phyloP scores from a whole-genome alignment of 129 eudicot species.

The Logfia minima region DNA sequence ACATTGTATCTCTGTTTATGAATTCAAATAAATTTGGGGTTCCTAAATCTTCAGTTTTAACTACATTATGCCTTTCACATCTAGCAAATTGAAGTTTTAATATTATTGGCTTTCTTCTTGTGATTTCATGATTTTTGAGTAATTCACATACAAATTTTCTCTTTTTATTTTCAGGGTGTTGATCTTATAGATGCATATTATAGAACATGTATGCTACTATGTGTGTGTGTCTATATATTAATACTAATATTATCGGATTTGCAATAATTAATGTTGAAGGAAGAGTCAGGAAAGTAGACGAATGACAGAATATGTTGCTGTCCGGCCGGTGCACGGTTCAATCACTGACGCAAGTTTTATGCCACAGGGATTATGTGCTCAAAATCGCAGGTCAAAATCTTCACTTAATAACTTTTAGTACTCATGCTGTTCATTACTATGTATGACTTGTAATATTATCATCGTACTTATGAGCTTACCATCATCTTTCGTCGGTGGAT shows the following conservation, averaged over 20 bases:
- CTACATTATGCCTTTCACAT: not conserved
- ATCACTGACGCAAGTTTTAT: slow-evolving; percentile 25
- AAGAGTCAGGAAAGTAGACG: slow-evolving; percentile 16
- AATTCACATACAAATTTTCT: too few species aligned
- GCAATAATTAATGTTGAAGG: slow-evolving; percentile 30
- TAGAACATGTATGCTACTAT: not conserved
- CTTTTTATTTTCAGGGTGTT: too few species aligned
- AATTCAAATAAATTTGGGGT: not conserved
- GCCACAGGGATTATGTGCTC: slow-evolving; percentile 36
- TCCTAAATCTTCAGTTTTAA: too few species aligned
- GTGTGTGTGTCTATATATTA: too few species aligned
- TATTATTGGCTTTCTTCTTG: not conserved
- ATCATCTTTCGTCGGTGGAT: too few species aligned
- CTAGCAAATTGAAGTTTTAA: not conserved
- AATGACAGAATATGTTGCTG: slow-evolving; percentile 65
- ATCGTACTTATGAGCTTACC: not conserved
- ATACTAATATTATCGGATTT: not conserved
- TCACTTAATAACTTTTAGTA: not conserved
- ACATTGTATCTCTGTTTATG: not conserved
- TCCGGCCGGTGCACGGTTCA: slow-evolving; percentile 36
- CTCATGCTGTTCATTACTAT: slow-evolving; percentile 18
- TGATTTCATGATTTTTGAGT: too few species aligned
- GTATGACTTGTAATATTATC: not conserved
- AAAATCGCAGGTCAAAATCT: slow-evolving; percentile 43
- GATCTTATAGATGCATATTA: too few species aligned